Evolutionary conservation across 805 yeast species (phyloP), one percentile per base, ranked within the genome.

Genomic region (Vanderwaltozyma tropicalis): DNA sequence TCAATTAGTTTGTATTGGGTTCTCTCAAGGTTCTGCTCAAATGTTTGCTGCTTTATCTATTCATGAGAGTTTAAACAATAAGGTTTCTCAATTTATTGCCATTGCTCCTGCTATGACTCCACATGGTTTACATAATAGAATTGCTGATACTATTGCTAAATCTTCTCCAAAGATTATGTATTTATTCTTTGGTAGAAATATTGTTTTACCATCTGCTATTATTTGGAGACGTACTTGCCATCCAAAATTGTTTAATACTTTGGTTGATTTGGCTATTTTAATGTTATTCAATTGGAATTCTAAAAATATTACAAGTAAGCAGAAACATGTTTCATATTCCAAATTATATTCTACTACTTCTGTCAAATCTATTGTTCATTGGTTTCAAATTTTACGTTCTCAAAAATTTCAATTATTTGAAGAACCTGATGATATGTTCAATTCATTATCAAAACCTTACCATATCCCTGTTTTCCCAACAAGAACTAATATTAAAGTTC

Each of bases 51-150:
- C 94, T 10, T 63, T 86, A 17, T 73, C 92, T 0, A 50, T 78
- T 14, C 75, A 78, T 52, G 77, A 80, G 7, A 66, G 68, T 2
- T 65, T 88, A 40, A 84, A 83, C 56, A 47, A 58, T 9, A 70
- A 71, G 45, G 64, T 76, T 30, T 62, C 67, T 13, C 59, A 58
- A 36, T 80, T 88, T 44, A 74, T 88, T 40, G 96, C 95, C 2
- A 72, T 88, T 32, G 84, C 95, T 0, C 97, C 97, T 0, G 96
- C 96, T 1, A 80, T 89, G 71, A 80, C 94, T 0, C 97, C 97
- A 0, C 80, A 77, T 31, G 92, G 94, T 2, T 66, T 88, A 29
- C 76, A 78, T 44, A 83, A 88, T 44, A 74, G 78, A 50, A 63
- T 89, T 31, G 78, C 84, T 16, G 89, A 84, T 52, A 69, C 82